Conservation (phyloP, 768 basidiomycete species). For the Holtermanniella nyarrowii region DNA sequence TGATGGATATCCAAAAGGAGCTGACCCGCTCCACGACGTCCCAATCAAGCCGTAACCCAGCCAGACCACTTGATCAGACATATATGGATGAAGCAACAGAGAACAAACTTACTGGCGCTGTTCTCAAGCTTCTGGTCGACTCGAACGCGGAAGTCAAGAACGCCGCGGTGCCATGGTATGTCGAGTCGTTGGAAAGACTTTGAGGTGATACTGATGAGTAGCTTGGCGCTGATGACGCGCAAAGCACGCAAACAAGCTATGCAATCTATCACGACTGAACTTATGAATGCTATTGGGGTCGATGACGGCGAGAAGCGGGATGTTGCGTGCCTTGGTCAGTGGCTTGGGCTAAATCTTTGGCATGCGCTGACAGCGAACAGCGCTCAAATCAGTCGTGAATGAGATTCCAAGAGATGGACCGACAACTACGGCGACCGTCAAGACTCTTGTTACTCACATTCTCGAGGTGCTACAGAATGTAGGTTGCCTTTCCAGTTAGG, state of each 20-base stretch:
- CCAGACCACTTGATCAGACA: slow-evolving; percentile 29
- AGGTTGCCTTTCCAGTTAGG: slow-evolving; percentile 15
- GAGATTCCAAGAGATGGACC: slow-evolving; percentile 76
- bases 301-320: slow-evolving; percentile 89
- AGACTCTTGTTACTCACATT: slow-evolving; percentile 72
- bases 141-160: slow-evolving; percentile 98
- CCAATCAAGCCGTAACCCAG: background rate
- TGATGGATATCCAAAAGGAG: slow-evolving; percentile 86
- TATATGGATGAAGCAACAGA: slow-evolving; percentile 80
- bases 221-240: slow-evolving; percentile 85
- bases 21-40: slow-evolving; percentile 46
- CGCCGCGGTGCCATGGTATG: slow-evolving; percentile 86
- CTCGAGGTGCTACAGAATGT: slow-evolving; percentile 70
- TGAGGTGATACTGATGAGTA: slow-evolving; percentile 33
- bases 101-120: slow-evolving; percentile 69
- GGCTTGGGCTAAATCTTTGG: background rate
- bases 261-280: slow-evolving; percentile 75
- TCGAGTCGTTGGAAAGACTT: slow-evolving; percentile 2
- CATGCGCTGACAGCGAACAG: slow-evolving; percentile 43
- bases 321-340: slow-evolving; percentile 79
- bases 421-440: slow-evolving; percentile 66
- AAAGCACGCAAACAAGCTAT: slow-evolving; percentile 65
- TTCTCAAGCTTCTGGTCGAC: slow-evolving; percentile 79
- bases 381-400: slow-evolving; percentile 86
- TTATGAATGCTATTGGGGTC: slow-evolving; percentile 73